Evolutionary conservation across 2,329 filamentous ascomycete species (phyloP), one percentile per base, ranked within the genome.

Genomic region (Penicillium fuscoglaucum): DNA sequence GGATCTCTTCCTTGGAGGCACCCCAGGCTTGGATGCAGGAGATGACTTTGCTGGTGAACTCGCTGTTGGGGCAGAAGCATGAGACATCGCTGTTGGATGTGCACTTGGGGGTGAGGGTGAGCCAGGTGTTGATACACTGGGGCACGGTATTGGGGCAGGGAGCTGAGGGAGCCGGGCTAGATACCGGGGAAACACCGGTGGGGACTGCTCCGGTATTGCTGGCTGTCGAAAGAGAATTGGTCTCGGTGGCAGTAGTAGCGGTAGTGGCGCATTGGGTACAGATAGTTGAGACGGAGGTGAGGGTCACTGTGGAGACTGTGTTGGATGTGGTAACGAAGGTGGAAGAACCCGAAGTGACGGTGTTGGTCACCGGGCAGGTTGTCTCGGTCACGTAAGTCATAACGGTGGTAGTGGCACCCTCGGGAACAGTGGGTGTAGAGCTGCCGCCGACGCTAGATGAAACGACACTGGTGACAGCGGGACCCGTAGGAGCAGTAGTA

Each of bases 111-210:
- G 75, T 65, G 61, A 82, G 78, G 73, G 85, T 84, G 70, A 96
- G 78, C 90, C 91, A 97, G 70, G 92, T 96, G 84, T 93, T 95
- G 78, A 98, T 80, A 82, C 93, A 98, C 72, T 86, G 86, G 63
- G 93, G 93, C 50, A 97, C 88, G 48, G 93, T 84, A 28, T 81
- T 78, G 58, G 92, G 91, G 78, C 86, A 80, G 31, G 69, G 67
- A 28, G 72, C 72, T 4, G 70, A 63, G 37, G 66, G 69, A 62
- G 62, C 66, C 31, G 69, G 65, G 69, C 33, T 61, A 13, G 65
- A 57, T 29, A 61, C 66, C 33, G 70, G 70, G 33, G 70, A 70
- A 45, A 52, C 39, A 26, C 37, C 39, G 10, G 13, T 35, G 8
- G 50, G 29, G 4, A 33, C 19, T 15, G 15, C 13, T 3, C n/a